Percentiles rank a stretch among this genome's conserved stretches.
Conservation (phyloP, 1,139 yeast species). For the Zygotorulaspora mrakii region DNA sequence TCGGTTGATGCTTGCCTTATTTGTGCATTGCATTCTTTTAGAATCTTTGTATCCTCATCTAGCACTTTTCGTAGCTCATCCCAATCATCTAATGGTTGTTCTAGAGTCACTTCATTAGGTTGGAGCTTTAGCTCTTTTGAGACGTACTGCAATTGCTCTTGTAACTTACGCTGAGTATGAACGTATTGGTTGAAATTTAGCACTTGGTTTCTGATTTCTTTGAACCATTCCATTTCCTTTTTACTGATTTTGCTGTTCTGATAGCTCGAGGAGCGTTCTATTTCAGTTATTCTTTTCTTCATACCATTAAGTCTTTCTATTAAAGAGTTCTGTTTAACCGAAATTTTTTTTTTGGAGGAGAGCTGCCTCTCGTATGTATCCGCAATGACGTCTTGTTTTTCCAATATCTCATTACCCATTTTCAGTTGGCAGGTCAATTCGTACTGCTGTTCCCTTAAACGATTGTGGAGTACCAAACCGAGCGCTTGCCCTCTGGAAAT, state of each 20-base stretch:
- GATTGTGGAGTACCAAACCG: slow-evolving; percentile 32
- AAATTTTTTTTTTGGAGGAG: slow-evolving; percentile 12
- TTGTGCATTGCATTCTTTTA: slow-evolving; percentile 26
- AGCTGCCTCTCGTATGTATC: slow-evolving; percentile 11
- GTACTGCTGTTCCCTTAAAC: slow-evolving; percentile 36
- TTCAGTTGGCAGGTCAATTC: slow-evolving; percentile 41
- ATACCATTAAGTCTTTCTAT: slow-evolving; percentile 37
- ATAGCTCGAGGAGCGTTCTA: slow-evolving; percentile 19
- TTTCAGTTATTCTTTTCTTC: slow-evolving; percentile 27
- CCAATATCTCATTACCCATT: slow-evolving; percentile 21
- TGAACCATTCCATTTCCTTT: slow-evolving; percentile 45
- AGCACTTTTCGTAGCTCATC: slow-evolving; percentile 26
- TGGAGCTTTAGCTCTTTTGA: slow-evolving; percentile 14
- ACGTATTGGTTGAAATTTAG: slow-evolving; percentile 35
- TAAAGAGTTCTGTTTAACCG: slow-evolving; percentile 36
- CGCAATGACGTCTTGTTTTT: slow-evolving; percentile 13
- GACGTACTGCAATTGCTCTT: slow-evolving; percentile 17
- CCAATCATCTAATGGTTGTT: slow-evolving; percentile 22
- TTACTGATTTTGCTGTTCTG: slow-evolving; percentile 38
- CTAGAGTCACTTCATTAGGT: not conserved
- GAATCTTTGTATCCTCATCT: slow-evolving; percentile 25
- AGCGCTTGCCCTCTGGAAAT: slow-evolving; percentile 27
- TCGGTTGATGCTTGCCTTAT: slow-evolving; percentile 15
- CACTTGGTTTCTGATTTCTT: slow-evolving; percentile 40
- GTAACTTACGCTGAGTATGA: slow-evolving; percentile 10